Evolutionary conservation across 192 early-diverging fungal genomes (phyloP).

Genomic region (Chytriomyces confervae): DNA sequence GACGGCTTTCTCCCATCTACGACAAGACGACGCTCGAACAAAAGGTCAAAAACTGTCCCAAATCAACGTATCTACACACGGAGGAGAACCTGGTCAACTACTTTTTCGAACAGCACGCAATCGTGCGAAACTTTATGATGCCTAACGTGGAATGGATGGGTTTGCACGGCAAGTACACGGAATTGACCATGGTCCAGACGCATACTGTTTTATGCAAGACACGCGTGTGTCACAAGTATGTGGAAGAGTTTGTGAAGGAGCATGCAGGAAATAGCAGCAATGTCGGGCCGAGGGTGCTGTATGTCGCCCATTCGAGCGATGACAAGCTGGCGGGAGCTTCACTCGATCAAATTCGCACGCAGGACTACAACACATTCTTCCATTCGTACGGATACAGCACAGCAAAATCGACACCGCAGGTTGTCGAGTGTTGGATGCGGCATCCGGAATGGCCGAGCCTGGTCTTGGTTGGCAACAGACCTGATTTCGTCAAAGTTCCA

Average conservation of each 20-base stretch:
- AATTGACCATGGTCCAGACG: not conserved
- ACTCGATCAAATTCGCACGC: not conserved
- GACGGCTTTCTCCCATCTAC: not conserved
- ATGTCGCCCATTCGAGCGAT: constrained; percentile 2
- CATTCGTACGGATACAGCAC: constrained; percentile 18
- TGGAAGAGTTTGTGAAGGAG: not conserved
- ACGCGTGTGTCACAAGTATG: not conserved
- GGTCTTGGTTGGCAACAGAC: constrained; percentile 6
- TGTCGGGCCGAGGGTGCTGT: not conserved
- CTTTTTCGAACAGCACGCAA: not conserved
- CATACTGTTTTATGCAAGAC: constrained; percentile 5
- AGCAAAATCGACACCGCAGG: constrained; percentile 3
- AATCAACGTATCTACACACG: constrained; percentile 2
- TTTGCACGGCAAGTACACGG: too few relatives aligned
- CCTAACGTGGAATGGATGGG: constrained; percentile 19
- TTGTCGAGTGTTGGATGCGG: constrained; percentile 15
- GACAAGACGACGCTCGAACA: not conserved
- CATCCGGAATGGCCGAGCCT: constrained; percentile 34
- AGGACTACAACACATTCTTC: constrained; percentile 26
- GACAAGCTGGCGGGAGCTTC: not conserved
- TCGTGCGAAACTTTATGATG: constrained; percentile 9
- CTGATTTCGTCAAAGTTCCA: not conserved
- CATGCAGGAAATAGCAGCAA: not conserved
- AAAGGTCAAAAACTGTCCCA: constrained; percentile 10
- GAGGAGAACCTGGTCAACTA: constrained; percentile 15